phyloP scores from a whole-genome alignment of 768 basidiomycete genomes.

The Agrocybe pediades region DNA sequence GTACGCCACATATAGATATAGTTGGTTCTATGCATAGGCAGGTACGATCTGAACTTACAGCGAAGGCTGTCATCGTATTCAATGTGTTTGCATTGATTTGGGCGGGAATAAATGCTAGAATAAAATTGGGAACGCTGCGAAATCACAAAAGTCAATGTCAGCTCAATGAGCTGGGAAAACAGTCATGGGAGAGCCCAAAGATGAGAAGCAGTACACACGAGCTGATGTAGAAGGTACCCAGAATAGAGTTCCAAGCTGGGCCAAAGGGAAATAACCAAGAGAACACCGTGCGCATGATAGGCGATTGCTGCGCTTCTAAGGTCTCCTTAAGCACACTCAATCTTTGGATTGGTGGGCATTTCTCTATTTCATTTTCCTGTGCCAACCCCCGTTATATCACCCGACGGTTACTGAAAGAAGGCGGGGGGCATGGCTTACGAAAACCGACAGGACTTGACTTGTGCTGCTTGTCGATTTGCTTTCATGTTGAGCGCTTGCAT shows the following conservation, averaged over 20 bases:
- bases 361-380: constrained; percentile 43
- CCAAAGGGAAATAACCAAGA: constrained; percentile 86
- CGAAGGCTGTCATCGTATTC: constrained; percentile 94
- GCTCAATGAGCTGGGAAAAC: not conserved
- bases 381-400: constrained; percentile 6
- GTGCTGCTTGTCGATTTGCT: constrained; percentile 2
- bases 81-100: constrained; percentile 83
- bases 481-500: constrained; percentile 14
- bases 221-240: constrained; percentile 96
- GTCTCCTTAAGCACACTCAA: constrained; percentile 62
- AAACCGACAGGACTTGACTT: constrained; percentile 22
- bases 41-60: constrained; percentile 49
- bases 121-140: constrained; percentile 86
- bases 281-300: constrained; percentile 80
- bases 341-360: constrained; percentile 40
- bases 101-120: constrained; percentile 91
- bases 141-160: constrained; percentile 9
- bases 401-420: constrained; percentile 2
- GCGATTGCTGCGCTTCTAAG: constrained; percentile 66
- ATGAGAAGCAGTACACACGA: constrained; percentile 59
- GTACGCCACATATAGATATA: constrained; percentile 13
- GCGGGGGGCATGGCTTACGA: constrained; percentile 18
- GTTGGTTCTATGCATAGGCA: constrained; percentile 9
- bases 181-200: constrained; percentile 1
- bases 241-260: constrained; percentile 85